Evolutionary conservation across 768 basidiomycete species (phyloP), one percentile per base, ranked within the genome.

Genomic region (Boletus pseudo-olivaceus): DNA sequence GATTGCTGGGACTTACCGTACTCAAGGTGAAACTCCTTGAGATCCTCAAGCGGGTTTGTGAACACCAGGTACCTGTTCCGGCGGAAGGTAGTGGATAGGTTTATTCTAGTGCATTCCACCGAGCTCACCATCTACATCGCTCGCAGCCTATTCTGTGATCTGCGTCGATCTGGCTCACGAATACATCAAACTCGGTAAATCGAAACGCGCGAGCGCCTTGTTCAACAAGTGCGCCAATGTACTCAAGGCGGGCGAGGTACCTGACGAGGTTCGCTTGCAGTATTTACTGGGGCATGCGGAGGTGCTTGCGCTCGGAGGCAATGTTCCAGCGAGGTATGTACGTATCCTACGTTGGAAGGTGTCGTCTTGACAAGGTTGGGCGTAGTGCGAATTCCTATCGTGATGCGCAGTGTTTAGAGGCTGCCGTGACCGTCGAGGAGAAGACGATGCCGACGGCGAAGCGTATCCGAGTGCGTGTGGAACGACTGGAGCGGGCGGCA

Each of bases 151-250:
- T 65, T 74, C 89, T 19, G 68, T 69, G 1, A 72, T 81, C 2
- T 93, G 88, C 3, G 73, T 85, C 1, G 82, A 86, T 40, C 78
- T 96, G 7, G 94, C 88, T 0, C 78, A 83, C 51, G 91, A 94
- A 66, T 93, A 94, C 62, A 73, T 84, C 42, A 81, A 78, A 34
- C 77, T 98, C 1, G 94, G 95, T 4, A 90, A 88, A 67, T 70
- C 73, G 2, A 81, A 81, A 48, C 81, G 87, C 35, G 93, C 93
- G 0, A 75, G 73, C 1, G 63, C 72, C 2, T 78, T 96, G 19
- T 89, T 91, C 62, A 77, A 70, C n/a, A 82, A 81, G 33, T 78
- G 79, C 1, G 69, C 83, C 14, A 75, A 71, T 30, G 58, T 75
- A 4, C 71, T 84, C 10, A 75, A 77, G 46, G 71, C 64, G n/a